Percentiles rank a stretch among this genome's conserved stretches.
These are phyloP conservation scores for Tylopilus orsonianus DNA, from an alignment of 1,284 basidiomycete genomes.

Conservation along the genomic window DNA sequence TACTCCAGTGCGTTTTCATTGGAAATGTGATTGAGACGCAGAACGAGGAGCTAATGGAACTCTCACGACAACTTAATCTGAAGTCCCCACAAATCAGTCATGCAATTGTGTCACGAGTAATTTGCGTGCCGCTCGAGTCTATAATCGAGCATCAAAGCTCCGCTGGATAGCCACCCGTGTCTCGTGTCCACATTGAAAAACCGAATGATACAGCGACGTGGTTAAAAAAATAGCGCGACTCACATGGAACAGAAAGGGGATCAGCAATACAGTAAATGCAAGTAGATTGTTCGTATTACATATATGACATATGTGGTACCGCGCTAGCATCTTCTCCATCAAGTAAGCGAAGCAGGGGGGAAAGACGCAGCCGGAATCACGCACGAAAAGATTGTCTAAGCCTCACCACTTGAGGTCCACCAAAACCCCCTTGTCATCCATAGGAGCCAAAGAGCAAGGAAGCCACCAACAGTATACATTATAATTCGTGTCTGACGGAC, in stretches of 20 bases:
- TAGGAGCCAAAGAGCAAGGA: conserved; percentile 46
- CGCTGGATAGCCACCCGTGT: no score
- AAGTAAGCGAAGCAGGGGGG: background rate
- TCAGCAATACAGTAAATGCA: background rate
- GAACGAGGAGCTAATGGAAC: no score
- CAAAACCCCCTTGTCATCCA: conserved; percentile 35
- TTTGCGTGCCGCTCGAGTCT: no score
- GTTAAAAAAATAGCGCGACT: background rate
- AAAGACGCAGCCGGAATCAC: conserved; percentile 5
- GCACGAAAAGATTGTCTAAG: conserved; percentile 14
- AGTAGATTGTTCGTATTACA: conserved; percentile 10
- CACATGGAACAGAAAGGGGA: background rate
- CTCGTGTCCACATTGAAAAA: no score
- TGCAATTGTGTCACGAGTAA: no score
- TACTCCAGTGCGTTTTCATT: no score
- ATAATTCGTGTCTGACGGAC: conserved; percentile 69
- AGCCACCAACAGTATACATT: conserved; percentile 49
- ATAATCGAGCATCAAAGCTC: no score
- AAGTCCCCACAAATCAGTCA: no score
- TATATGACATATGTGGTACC: background rate
- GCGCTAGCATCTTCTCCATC: background rate
- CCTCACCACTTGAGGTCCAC: conserved; percentile 25
- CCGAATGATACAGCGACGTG: no score
- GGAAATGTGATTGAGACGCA: no score
- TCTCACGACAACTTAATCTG: no score